Base-by-base conservation (phyloP, 202 grass and related monocot species). In the Setaria italica region DNA sequence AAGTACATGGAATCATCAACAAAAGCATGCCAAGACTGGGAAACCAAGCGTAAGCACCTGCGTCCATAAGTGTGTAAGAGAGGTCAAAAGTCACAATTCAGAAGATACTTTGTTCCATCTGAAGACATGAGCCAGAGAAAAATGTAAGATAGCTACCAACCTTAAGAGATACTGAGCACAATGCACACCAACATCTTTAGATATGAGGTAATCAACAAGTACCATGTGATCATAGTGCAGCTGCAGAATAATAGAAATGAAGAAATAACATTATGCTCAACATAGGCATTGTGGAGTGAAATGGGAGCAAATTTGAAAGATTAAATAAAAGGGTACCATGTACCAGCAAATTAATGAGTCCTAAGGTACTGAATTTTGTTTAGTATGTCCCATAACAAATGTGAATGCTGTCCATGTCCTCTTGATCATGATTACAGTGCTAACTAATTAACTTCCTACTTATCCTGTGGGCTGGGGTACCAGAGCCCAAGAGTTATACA, bases 221-320 rank as follows among this genome's bases (percentile, higher is more conserved):
- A 99, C 88, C 88, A 95, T 82, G 79, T 99, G 93, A 94, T 99
- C 96, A 85, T 94, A 99, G 82, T 94, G 82, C 57, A 99, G 82
- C 96, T 99, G 93, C 85, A 90, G 78, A 81, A 94, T 66, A 84
- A 77, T 76, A 75, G 76, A 16, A 56, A 43, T 21, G 50, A 85
- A 80, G 9, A 30, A 62, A 13, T 69, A 68, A 48, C 14, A 76
- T 14, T 63, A 63, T 72, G 7, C 34, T 53, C 17, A 16, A 17
- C 13, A 51, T 53, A 46, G 43, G 33, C 6, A 66, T 55, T 71
- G 47, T 89, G 70, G 7, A 90, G 68, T 80, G 62, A 67, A 80
- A 59, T 12, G n/a, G 49, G 53, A 62, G 50, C 4, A 67, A 55
- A 73, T 68, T 79, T 76, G 34, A 34, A 84, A 35, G 33, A 74